A percentile compares a stretch with the other conserved stretches of the same genome.
These are phyloP conservation scores for Rhynchospora tenuis DNA, from an alignment of 176 grass and related monocot species.

Conservation along the genomic window DNA sequence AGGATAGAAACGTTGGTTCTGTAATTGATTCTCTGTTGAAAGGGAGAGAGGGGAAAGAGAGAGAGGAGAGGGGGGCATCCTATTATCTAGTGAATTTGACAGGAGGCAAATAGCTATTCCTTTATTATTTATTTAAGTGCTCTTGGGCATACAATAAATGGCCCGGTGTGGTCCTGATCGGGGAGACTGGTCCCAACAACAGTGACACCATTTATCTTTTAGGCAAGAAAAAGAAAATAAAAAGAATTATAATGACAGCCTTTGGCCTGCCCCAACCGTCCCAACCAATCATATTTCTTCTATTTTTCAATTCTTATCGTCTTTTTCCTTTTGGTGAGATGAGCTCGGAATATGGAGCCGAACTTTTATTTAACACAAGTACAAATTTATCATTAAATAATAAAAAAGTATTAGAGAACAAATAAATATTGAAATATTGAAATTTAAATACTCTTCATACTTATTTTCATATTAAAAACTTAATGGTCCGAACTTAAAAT, in stretches of 20 bases:
- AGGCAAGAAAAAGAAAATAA: background rate
- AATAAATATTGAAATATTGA: background rate
- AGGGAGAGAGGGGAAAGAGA: background rate
- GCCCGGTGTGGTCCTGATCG: background rate
- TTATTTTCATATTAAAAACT: too few species aligned
- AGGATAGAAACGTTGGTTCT: background rate
- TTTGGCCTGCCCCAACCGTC: background rate
- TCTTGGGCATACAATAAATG: background rate
- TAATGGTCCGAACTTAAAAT: too few species aligned
- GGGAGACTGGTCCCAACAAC: background rate
- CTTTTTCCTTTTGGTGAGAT: background rate
- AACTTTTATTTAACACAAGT: background rate
- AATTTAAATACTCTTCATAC: too few species aligned
- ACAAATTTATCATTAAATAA: background rate
- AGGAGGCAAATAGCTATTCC: background rate
- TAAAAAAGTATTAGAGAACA: background rate
- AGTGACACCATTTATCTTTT: slow-evolving; percentile 2
- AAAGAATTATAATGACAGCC: background rate
- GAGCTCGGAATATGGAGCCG: background rate
- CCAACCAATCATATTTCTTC: background rate
- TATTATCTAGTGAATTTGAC: background rate
- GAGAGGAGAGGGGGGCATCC: background rate
- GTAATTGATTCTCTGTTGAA: slow-evolving; percentile 3
- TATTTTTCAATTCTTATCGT: background rate
- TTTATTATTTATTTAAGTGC: background rate